A percentile compares a stretch with the other conserved stretches of the same genome.
These are phyloP conservation scores for Cladophialophora chaetospira DNA, from an alignment of 2,329 filamentous ascomycete species.

Conservation along the genomic window DNA sequence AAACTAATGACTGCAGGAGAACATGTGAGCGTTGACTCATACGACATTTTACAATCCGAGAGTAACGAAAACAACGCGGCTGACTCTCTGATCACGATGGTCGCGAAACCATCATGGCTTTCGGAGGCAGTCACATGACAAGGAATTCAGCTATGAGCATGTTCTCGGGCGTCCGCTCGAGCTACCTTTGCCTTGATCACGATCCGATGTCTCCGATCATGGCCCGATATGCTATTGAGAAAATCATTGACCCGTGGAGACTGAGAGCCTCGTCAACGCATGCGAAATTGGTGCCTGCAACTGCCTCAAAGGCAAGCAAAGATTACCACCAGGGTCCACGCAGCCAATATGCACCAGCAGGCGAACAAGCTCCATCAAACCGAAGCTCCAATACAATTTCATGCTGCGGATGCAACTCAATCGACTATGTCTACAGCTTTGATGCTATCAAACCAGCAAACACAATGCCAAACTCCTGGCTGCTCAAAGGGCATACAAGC, in stretches of 20 bases:
- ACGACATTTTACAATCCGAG: not conserved
- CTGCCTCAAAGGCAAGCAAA: too few relatives aligned
- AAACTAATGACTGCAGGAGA: not conserved
- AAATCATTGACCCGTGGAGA: too few relatives aligned
- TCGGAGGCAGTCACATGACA: not conserved
- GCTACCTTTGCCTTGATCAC: not conserved
- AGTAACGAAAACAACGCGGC: not conserved
- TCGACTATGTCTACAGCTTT: not conserved
- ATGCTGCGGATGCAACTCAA: too few relatives aligned
- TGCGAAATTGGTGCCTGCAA: too few relatives aligned
- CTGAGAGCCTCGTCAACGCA: too few relatives aligned
- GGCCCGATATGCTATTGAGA: not conserved
- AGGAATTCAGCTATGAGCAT: not conserved
- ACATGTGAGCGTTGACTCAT: not conserved
- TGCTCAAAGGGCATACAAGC: not conserved
- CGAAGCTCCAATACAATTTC: too few relatives aligned
- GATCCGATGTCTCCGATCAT: not conserved
- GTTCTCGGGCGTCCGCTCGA: not conserved
- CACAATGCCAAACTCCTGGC: not conserved
- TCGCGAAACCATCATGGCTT: not conserved
- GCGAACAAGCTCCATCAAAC: too few relatives aligned
- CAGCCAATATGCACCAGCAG: too few relatives aligned
- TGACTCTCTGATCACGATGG: not conserved
- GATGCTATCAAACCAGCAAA: not conserved
- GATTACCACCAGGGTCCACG: too few relatives aligned